Conservation (phyloP, 2,329 filamentous ascomycete genomes). For the Chaetomium globosum region DNA sequence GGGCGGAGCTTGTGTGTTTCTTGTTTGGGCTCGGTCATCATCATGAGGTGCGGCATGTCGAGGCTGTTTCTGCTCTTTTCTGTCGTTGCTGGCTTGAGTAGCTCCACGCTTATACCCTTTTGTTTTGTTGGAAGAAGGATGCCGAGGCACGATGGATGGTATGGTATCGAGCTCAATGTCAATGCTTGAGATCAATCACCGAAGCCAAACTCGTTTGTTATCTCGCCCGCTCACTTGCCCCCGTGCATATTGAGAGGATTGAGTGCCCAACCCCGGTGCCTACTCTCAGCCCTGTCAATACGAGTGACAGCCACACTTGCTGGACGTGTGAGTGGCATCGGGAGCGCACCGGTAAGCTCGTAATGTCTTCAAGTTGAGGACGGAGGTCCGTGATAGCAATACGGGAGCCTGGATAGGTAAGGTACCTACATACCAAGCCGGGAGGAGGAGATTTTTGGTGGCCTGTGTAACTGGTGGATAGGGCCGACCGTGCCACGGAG, state of each 20-base stretch:
- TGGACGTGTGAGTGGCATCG: background rate
- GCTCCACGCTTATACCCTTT: slow-evolving; percentile 16
- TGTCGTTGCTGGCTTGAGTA: background rate
- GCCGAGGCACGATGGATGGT: background rate
- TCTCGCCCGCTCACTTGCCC: background rate
- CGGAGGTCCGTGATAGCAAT: background rate
- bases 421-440: background rate
- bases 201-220: background rate
- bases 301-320: background rate
- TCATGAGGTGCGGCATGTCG: background rate
- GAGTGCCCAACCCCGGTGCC: background rate
- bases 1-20: background rate
- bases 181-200: background rate
- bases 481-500: background rate
- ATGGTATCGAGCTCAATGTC: background rate
- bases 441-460: background rate
- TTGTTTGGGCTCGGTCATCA: background rate
- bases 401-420: no score
- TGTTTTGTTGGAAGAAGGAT: background rate
- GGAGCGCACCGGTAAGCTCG: background rate
- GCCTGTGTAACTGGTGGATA: background rate
- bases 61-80: background rate
- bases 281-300: background rate
- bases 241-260: background rate
- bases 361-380: background rate